Conservation (phyloP, 2,329 filamentous ascomycete genomes). For the Alternaria hordeiaustralica region DNA sequence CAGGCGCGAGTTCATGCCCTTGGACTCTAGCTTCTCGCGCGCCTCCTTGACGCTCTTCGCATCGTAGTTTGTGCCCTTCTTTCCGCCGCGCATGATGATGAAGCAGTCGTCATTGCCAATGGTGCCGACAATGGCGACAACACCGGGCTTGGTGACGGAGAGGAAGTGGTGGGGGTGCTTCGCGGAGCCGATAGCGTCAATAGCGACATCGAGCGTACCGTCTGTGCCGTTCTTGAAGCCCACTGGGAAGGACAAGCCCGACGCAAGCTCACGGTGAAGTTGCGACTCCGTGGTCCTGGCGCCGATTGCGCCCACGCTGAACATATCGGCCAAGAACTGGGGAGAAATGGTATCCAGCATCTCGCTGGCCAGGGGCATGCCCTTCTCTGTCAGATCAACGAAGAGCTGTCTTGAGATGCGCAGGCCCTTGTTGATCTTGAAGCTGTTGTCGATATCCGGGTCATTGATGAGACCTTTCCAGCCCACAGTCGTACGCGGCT, state of each 20-base stretch:
- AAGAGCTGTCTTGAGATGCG: slow-evolving; percentile 87
- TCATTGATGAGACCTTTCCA: slow-evolving; percentile 99
- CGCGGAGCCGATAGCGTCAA: slow-evolving; percentile 94
- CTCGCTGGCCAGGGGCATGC: slow-evolving; percentile 96
- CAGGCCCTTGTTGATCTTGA: slow-evolving; percentile 98
- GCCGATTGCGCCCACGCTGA: slow-evolving; percentile 91
- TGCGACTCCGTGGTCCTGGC: slow-evolving; percentile 97
- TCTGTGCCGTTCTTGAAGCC: slow-evolving; percentile 99
- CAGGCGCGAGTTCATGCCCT: slow-evolving; percentile 75
- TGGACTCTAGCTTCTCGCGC: slow-evolving; percentile 77
- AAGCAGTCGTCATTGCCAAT: slow-evolving; percentile 97
- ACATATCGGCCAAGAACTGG: slow-evolving; percentile 91
- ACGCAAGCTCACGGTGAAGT: slow-evolving; percentile 91
- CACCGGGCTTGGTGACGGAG: slow-evolving; percentile 94
- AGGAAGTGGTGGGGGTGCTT: slow-evolving; percentile 95
- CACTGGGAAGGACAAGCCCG: slow-evolving; percentile 93
- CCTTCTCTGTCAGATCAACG: slow-evolving; percentile 85
- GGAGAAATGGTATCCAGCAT: slow-evolving; percentile 99
- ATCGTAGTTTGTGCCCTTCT: slow-evolving; percentile 93
- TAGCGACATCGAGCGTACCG: slow-evolving; percentile 84
- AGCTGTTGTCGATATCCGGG: slow-evolving; percentile 96
- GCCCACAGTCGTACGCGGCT: slow-evolving; percentile 95
- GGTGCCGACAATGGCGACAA: slow-evolving; percentile 93
- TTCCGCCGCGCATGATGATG: slow-evolving; percentile 91
- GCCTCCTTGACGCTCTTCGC: slow-evolving; percentile 81